Percentiles rank a stretch among this genome's conserved stretches.
These are phyloP conservation scores for Aristolochia fimbriata DNA, from an alignment of 164 flowering plant species.

Conservation along the genomic window DNA sequence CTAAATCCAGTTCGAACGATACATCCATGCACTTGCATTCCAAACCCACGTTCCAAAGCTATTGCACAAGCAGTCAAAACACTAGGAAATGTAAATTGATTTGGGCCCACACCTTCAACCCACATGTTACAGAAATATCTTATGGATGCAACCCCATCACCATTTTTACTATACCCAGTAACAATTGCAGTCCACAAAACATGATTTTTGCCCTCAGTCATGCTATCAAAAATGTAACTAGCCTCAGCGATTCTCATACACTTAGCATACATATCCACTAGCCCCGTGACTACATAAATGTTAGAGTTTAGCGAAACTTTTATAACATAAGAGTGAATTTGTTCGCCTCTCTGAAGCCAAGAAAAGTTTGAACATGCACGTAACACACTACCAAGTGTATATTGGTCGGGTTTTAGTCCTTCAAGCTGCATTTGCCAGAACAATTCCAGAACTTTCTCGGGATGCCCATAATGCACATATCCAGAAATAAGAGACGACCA, in stretches of 20 bases:
- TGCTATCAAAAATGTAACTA: constrained; percentile 34
- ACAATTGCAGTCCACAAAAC: constrained; percentile 82
- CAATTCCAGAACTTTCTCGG: constrained; percentile 37
- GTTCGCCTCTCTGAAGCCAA: constrained; percentile 37
- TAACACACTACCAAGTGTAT: constrained; percentile 57
- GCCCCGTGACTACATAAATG: constrained; percentile 55
- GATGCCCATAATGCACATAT: constrained; percentile 35
- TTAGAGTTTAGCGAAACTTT: constrained; percentile 43
- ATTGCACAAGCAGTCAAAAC: constrained; percentile 58
- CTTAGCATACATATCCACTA: constrained; percentile 80
- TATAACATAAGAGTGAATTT: constrained; percentile 49
- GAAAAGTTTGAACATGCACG: constrained; percentile 38
- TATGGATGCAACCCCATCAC: constrained; percentile 27
- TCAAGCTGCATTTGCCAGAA: constrained; percentile 60
- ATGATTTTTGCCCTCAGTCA: constrained; percentile 33
- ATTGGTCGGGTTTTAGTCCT: constrained; percentile 54
- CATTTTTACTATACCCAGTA: constrained; percentile 66
- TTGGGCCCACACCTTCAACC: constrained; percentile 36
- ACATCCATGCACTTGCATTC: constrained; percentile 69
- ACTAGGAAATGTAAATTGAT: constrained; percentile 74
- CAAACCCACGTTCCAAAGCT: constrained; percentile 28
- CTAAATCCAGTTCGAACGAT: constrained; percentile 48
- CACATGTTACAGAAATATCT: constrained; percentile 50
- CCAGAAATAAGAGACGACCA: constrained; percentile 86
- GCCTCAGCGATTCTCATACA: constrained; percentile 47